Conservation (phyloP, 2,329 filamentous ascomycete species). For the Aspergillus sp. region DNA sequence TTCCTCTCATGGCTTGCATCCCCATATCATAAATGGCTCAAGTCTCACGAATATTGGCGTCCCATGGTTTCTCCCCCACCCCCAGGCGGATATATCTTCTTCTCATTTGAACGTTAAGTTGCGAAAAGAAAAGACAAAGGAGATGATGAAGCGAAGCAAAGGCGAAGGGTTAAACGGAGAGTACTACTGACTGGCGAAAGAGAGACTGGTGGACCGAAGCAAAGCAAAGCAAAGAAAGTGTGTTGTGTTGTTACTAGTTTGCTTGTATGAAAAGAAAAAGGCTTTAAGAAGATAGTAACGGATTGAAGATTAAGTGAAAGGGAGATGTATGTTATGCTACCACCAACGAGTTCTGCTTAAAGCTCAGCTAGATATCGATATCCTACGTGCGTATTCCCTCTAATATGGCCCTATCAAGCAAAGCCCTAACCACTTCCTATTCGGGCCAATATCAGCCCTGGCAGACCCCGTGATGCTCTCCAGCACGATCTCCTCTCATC, state of each 20-base stretch:
- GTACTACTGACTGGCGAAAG: neutral
- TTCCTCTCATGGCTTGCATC: constrained; percentile 22
- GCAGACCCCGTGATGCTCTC: constrained; percentile 12
- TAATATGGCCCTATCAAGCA: no score
- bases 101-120: constrained; percentile 24
- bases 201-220: constrained; percentile 21
- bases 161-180: constrained; percentile 9
- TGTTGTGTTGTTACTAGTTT: no score
- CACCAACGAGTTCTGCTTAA: no score
- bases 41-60: constrained; percentile 35
- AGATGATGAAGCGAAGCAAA: constrained; percentile 17
- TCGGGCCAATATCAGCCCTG: constrained; percentile 4
- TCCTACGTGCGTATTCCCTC: no score
- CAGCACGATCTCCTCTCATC: constrained; percentile 11
- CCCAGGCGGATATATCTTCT: constrained; percentile 19
- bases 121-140: constrained; percentile 26
- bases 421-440: neutral
- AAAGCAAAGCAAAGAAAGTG: no score
- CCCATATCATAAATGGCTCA: constrained; percentile 25
- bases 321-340: no score
- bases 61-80: constrained; percentile 25
- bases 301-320: no score
- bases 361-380: no score
- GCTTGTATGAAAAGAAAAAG: no score
- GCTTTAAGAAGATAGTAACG: no score